phyloP scores from a whole-genome alignment of 768 basidiomycete species.

The Tephrocybe sp. region DNA sequence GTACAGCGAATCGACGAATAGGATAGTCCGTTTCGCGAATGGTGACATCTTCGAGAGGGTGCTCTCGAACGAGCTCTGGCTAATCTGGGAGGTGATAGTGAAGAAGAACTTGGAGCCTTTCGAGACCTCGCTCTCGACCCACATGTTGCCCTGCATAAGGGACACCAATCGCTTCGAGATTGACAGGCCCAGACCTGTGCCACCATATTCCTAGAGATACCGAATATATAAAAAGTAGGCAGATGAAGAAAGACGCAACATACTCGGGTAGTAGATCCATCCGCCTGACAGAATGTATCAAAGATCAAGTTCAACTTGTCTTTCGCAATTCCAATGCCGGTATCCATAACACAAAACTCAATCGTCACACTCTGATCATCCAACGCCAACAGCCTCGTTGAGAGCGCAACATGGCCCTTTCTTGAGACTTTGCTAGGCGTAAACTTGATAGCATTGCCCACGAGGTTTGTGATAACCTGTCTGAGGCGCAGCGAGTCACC shows the following conservation, averaged over 20 bases:
- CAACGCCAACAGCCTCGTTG: constrained; percentile 72
- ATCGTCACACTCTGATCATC: constrained; percentile 86
- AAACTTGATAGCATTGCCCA: constrained; percentile 97
- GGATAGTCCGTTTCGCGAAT: constrained; percentile 83
- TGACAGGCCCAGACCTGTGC: constrained; percentile 93
- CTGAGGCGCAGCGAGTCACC: constrained; percentile 93
- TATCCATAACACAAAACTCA: constrained; percentile 97
- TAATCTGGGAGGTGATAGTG: constrained; percentile 87
- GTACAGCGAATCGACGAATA: constrained; percentile 85
- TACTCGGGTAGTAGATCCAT: constrained; percentile 94
- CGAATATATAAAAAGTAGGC: constrained; percentile 4
- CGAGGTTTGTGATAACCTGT: constrained; percentile 93
- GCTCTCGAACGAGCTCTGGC: constrained; percentile 67
- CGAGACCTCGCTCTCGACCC: constrained; percentile 94
- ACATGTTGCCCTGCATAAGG: constrained; percentile 98
- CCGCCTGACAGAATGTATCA: constrained; percentile 98
- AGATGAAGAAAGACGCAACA: constrained; percentile 24
- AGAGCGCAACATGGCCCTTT: constrained; percentile 89
- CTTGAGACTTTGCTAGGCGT: constrained; percentile 75
- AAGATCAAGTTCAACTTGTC: constrained; percentile 98
- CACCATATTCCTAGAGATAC: constrained; percentile 81
- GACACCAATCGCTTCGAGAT: constrained; percentile 97
- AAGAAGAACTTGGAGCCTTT: constrained; percentile 97
- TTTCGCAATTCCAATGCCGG: constrained; percentile 97
- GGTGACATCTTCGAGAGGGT: constrained; percentile 80